phyloP scores from a whole-genome alignment of 805 yeast species.

The Spathaspora passalidarum region DNA sequence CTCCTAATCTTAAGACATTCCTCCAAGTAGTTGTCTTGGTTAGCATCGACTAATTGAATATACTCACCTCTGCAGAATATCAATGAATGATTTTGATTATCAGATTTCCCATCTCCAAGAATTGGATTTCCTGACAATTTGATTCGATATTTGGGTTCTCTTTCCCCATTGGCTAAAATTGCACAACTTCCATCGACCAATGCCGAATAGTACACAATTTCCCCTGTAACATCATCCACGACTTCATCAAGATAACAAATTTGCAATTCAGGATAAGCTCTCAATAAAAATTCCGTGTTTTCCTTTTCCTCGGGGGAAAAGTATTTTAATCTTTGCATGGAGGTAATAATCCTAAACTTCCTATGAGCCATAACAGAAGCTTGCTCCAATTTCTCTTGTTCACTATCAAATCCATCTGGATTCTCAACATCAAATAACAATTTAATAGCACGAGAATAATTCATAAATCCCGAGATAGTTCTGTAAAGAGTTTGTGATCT shows the following conservation, averaged over 20 bases:
- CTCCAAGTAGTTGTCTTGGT: conserved; percentile 82
- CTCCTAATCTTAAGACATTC: conserved; percentile 83
- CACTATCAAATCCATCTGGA: conserved; percentile 49
- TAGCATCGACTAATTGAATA: conserved; percentile 80
- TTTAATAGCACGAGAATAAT: conserved; percentile 94
- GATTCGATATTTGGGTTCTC: conserved; percentile 54
- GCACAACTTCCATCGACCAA: conserved; percentile 81
- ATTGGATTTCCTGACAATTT: conserved; percentile 82
- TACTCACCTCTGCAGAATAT: conserved; percentile 84
- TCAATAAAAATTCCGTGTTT: conserved; percentile 74
- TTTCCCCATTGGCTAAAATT: conserved; percentile 48
- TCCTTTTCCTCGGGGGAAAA: conserved; percentile 74
- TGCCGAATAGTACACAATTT: conserved; percentile 70
- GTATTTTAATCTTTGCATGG: conserved; percentile 80
- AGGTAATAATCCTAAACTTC: conserved; percentile 75
- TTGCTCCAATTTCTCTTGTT: conserved; percentile 36
- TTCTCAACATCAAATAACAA: conserved; percentile 85
- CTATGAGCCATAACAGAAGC: conserved; percentile 71
- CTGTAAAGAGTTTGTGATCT: conserved; percentile 96
- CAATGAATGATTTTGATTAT: conserved; percentile 78
- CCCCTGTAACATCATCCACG: conserved; percentile 72
- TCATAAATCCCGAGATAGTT: conserved; percentile 98
- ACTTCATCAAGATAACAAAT: conserved; percentile 95
- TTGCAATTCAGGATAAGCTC: conserved; percentile 82
- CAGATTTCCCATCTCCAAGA: conserved; percentile 86